phyloP scores from a whole-genome alignment of 176 grass and related monocot genomes.

The Lolium multiflorum region DNA sequence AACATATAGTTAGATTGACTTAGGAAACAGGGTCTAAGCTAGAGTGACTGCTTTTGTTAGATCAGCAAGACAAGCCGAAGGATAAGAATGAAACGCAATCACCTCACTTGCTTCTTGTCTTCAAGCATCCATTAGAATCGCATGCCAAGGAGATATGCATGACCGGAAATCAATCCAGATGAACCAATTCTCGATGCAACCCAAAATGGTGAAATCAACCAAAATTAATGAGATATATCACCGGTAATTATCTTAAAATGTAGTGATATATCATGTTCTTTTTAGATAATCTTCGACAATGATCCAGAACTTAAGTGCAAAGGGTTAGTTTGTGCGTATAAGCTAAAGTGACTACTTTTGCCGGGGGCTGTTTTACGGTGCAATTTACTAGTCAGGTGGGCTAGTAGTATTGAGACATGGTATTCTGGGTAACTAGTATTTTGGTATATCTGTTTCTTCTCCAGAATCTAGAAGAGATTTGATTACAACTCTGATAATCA shows the following conservation, averaged over 20 bases:
- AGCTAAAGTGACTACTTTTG: neutral
- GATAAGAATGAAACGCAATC: slow-evolving; percentile 33
- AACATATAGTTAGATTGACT: slow-evolving; percentile 28
- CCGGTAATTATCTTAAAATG: neutral
- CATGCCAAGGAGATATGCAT: neutral
- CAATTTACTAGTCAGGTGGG: no score
- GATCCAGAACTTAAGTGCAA: neutral
- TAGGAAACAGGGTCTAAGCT: slow-evolving; percentile 27
- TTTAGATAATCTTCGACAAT: neutral
- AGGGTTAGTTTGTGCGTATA: neutral
- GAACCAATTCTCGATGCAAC: slow-evolving; percentile 17
- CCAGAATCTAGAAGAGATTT: no score
- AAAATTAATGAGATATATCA: no score
- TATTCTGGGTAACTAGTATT: no score
- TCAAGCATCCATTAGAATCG: slow-evolving; percentile 7
- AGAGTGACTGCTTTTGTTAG: slow-evolving; percentile 8
- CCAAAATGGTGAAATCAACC: neutral
- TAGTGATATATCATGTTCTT: neutral
- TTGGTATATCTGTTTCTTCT: no score
- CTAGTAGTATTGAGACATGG: no score
- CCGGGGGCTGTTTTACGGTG: no score
- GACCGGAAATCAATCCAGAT: neutral
- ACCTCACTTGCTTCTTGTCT: slow-evolving; percentile 40
- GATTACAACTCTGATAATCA: no score
- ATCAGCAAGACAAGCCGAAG: slow-evolving; percentile 16